phyloP scores from a whole-genome alignment of 257 asterid species.

The Solanum raphanifolium region DNA sequence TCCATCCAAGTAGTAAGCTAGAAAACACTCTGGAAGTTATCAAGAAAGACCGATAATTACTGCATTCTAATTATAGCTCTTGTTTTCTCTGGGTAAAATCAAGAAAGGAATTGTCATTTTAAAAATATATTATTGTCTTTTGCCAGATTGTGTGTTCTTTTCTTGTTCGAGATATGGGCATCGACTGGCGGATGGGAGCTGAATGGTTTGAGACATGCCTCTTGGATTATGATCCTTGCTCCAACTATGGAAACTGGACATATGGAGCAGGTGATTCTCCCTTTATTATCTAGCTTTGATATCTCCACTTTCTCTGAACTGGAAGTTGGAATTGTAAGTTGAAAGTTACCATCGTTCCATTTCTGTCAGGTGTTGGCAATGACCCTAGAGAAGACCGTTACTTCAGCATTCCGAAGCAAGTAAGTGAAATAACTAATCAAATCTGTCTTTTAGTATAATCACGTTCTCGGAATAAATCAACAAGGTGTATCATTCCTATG shows the following conservation, averaged over 20 bases:
- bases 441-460: background rate
- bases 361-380: slow-evolving; percentile 67
- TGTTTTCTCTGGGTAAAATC: background rate
- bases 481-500: background rate
- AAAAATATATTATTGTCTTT: background rate
- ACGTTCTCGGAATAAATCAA: background rate
- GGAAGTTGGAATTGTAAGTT: background rate
- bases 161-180: slow-evolving; percentile 95
- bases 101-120: background rate
- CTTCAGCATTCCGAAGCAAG: slow-evolving; percentile 96
- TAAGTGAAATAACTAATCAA: slow-evolving; percentile 5
- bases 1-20: background rate
- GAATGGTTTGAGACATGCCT: slow-evolving; percentile 98
- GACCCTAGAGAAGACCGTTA: slow-evolving; percentile 97
- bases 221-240: slow-evolving; percentile 90
- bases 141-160: slow-evolving; percentile 85
- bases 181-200: slow-evolving; percentile 99
- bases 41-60: background rate
- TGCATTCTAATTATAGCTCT: background rate
- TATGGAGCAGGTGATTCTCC: slow-evolving; percentile 80
- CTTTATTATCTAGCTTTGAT: background rate
- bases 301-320: background rate
- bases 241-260: slow-evolving; percentile 95
- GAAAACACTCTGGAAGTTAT: background rate
- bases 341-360: background rate